Percentiles rank a stretch among this genome's conserved stretches.
Evolutionary conservation across 768 basidiomycete genomes (phyloP).

Genomic region (Phylloporus rhodoxanthus): DNA sequence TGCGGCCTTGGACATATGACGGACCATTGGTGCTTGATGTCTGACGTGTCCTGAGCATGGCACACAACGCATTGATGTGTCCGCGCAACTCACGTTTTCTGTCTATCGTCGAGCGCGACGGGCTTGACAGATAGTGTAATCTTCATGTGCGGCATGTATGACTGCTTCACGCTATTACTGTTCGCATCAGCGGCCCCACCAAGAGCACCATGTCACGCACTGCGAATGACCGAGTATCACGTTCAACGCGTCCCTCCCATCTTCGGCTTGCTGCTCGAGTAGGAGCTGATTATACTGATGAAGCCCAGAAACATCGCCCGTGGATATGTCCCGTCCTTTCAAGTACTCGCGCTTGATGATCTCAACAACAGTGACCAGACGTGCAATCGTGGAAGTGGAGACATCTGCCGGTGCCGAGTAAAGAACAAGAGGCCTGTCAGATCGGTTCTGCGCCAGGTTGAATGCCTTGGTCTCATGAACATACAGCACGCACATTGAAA

Average conservation of each 20-base stretch:
- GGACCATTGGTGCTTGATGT: constrained; percentile 48
- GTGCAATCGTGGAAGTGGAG: constrained; percentile 42
- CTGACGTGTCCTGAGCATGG: constrained; percentile 33
- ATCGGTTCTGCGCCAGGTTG: constrained; percentile 38
- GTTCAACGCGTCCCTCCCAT: constrained; percentile 21
- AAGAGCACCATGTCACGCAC: constrained; percentile 35
- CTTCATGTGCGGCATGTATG: constrained; percentile 62
- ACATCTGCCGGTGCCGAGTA: constrained; percentile 50
- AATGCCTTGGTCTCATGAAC: not conserved
- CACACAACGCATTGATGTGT: not conserved
- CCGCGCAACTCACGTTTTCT: constrained; percentile 31
- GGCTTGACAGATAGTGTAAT: constrained; percentile 53
- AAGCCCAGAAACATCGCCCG: constrained; percentile 45
- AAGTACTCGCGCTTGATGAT: constrained; percentile 81
- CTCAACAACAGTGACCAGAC: constrained; percentile 73
- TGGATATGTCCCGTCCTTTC: constrained; percentile 42
- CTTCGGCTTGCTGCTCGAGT: constrained; percentile 34
- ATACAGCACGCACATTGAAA: constrained; percentile 40
- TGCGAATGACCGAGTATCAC: constrained; percentile 53
- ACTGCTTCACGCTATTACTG: constrained; percentile 43
- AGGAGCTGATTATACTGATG: constrained; percentile 76
- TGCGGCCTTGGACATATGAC: constrained; percentile 54
- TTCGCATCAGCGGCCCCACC: not conserved
- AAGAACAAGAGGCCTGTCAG: constrained; percentile 44
- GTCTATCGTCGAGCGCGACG: constrained; percentile 35